Conservation (phyloP, 306 rosid genomes). For the Gleditsia sinensis region DNA sequence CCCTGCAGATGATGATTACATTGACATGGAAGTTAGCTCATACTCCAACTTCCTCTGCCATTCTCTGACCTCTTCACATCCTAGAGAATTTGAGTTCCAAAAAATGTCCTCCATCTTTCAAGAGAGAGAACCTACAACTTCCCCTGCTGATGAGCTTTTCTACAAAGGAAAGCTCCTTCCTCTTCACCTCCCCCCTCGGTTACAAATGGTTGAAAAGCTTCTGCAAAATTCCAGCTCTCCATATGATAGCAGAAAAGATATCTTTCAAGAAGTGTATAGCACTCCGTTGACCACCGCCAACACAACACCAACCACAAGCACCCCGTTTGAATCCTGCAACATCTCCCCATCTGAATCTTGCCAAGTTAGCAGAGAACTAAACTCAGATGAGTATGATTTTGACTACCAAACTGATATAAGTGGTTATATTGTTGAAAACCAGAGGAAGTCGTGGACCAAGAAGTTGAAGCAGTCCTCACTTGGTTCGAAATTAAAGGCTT, state of each 20-base stretch:
- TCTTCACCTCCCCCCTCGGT: slow-evolving; percentile 91
- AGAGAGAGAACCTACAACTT: slow-evolving; percentile 68
- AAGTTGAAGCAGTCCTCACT: slow-evolving; percentile 74
- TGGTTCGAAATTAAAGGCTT: slow-evolving; percentile 81
- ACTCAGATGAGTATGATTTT: slow-evolving; percentile 55
- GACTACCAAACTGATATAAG: slow-evolving; percentile 42
- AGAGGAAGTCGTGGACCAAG: slow-evolving; percentile 78
- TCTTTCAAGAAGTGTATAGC: slow-evolving; percentile 59
- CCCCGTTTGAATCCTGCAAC: slow-evolving; percentile 92
- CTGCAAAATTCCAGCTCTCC: slow-evolving; percentile 58
- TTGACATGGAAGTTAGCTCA: slow-evolving; percentile 87
- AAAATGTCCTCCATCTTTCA: slow-evolving; percentile 75
- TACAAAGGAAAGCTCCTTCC: slow-evolving; percentile 98
- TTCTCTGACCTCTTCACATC: slow-evolving; percentile 52
- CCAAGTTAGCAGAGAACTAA: slow-evolving; percentile 76
- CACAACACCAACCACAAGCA: slow-evolving; percentile 69
- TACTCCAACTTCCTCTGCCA: slow-evolving; percentile 55
- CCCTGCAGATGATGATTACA: slow-evolving; percentile 81
- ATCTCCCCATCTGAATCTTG: slow-evolving; percentile 81
- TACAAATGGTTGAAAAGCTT: slow-evolving; percentile 87
- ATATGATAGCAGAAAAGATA: slow-evolving; percentile 41
- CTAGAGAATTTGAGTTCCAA: slow-evolving; percentile 95
- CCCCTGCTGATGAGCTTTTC: slow-evolving; percentile 99
- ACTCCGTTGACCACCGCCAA: slow-evolving; percentile 75
- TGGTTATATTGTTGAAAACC: slow-evolving; percentile 43